phyloP scores from a whole-genome alignment of 805 yeast species.

The Schwanniomyces vanrijiae region DNA sequence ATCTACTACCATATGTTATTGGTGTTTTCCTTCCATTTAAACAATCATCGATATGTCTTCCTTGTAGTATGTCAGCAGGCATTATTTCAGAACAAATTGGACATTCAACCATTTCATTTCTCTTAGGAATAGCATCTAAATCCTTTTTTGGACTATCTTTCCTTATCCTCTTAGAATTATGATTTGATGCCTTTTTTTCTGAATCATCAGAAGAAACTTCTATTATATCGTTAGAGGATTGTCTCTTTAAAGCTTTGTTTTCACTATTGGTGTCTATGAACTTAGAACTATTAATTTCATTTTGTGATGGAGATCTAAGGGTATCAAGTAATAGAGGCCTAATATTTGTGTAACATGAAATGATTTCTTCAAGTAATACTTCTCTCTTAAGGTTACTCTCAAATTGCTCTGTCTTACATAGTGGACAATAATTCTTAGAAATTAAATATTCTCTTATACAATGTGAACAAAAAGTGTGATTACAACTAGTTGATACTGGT shows the following conservation, averaged over 20 bases:
- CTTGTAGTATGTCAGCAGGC: conserved; percentile 56
- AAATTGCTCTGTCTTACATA: conserved; percentile 69
- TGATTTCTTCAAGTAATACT: conserved; percentile 69
- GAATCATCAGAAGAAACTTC: conserved; percentile 12
- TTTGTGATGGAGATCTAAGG: conserved; percentile 12
- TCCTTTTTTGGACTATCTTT: conserved; percentile 2
- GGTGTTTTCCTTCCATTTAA: conserved; percentile 31
- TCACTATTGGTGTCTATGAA: not conserved
- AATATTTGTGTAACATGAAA: conserved; percentile 47
- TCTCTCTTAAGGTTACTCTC: conserved; percentile 71
- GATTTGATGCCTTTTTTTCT: conserved; percentile 3
- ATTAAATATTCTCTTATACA: conserved; percentile 76
- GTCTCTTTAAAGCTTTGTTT: conserved; percentile 10
- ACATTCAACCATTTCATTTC: conserved; percentile 48
- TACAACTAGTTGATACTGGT: conserved; percentile 83
- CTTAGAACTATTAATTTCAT: not conserved
- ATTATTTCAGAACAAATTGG: conserved; percentile 63
- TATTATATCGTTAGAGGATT: conserved; percentile 10
- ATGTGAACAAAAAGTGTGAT: conserved; percentile 85
- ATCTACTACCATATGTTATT: conserved; percentile 1
- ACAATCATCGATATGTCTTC: conserved; percentile 64
- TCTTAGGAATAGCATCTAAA: conserved; percentile 12
- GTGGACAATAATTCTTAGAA: conserved; percentile 66
- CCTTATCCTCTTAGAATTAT: conserved; percentile 4
- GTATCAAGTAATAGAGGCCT: conserved; percentile 38